Evolutionary conservation across 768 basidiomycete species (phyloP), one percentile per base, ranked within the genome.

Genomic region (Leccinum variicolor): DNA sequence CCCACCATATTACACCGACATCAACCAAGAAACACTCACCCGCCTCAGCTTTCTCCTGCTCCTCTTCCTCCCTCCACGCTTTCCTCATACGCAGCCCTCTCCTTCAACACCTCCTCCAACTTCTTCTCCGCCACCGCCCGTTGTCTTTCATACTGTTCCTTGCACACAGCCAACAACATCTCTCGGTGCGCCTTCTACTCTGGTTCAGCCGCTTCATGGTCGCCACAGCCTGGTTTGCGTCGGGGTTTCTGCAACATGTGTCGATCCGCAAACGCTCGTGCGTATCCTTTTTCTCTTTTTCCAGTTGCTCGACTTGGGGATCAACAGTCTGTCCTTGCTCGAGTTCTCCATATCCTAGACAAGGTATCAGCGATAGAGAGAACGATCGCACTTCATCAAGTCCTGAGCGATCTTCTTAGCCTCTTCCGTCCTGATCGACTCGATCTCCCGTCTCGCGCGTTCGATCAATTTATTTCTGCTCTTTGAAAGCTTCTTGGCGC

Each of bases 261-360:
- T n/a, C n/a, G n/a, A 25, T 84, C 23, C 93, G 87, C 50, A 96
- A 80, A 21, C 89, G 84, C 65, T 94, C 90, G 56, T 81, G 81
- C 62, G 92, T 77, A 63, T 94, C 90, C 66, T 85, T 88, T 81
- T 94, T 96, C 76, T 98, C 95, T 76, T 96, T 97, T 77, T 97
- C 97, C 47, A 98, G 81, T 69, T 98, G 94, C 63, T 93, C 87
- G 36, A 97, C 94, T 72, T 97, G 94, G 63, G 97, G 84, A 29
- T 82, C 72, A 98, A 88, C 60, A 98, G 83, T 49, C 85, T 84
- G 66, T 91, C 88, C 9, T 93, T 94, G 71, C 92, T 92, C 60
- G 90, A 79, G 52, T 15, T 0, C 33, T 34, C 3, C 14, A 34
- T 34, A 0, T 34, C 33, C 14, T 34, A 15, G 6, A 31, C 29